Conservation (phyloP, 768 basidiomycete genomes). For the Boletus rufocinnamomeus region DNA sequence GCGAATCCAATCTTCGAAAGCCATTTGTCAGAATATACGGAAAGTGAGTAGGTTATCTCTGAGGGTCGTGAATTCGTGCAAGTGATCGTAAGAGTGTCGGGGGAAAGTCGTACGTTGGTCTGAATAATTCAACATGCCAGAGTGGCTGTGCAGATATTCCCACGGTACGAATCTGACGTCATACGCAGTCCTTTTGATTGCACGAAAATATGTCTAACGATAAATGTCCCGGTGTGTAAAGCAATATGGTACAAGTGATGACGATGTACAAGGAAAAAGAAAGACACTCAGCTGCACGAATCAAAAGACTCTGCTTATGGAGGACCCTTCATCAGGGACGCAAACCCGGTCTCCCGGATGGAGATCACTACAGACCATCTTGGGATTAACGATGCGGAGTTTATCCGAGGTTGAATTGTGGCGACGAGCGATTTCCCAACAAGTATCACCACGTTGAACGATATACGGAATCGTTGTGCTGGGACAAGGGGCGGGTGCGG, state of each 20-base stretch:
- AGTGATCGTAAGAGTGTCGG: constrained; percentile 20
- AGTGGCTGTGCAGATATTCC: constrained; percentile 26
- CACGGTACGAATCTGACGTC: constrained; percentile 26
- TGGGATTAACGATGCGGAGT: constrained; percentile 52
- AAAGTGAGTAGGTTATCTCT: constrained; percentile 18
- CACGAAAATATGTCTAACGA: not conserved
- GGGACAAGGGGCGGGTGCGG: constrained; percentile 30
- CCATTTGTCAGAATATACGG: constrained; percentile 31
- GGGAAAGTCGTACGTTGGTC: constrained; percentile 4
- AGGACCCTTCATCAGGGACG: constrained; percentile 46
- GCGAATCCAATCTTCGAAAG: constrained; percentile 43
- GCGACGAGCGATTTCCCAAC: constrained; percentile 60
- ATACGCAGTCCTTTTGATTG: not conserved
- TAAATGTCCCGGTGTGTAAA: constrained; percentile 9
- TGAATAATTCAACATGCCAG: constrained; percentile 25
- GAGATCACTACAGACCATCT: constrained; percentile 56
- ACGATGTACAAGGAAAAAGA: constrained; percentile 9
- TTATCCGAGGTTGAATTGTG: constrained; percentile 53
- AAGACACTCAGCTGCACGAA: not conserved
- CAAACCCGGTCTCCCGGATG: constrained; percentile 64
- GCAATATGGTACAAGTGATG: constrained; percentile 23
- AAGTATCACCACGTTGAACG: constrained; percentile 61
- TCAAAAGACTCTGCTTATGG: constrained; percentile 34
- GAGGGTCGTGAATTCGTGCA: constrained; percentile 32
- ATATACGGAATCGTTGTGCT: constrained; percentile 45